A percentile compares a stretch with the other conserved stretches of the same genome.
Evolutionary conservation across 1,284 basidiomycete genomes (phyloP).

Genomic region (Apiotrichum brassicae): DNA sequence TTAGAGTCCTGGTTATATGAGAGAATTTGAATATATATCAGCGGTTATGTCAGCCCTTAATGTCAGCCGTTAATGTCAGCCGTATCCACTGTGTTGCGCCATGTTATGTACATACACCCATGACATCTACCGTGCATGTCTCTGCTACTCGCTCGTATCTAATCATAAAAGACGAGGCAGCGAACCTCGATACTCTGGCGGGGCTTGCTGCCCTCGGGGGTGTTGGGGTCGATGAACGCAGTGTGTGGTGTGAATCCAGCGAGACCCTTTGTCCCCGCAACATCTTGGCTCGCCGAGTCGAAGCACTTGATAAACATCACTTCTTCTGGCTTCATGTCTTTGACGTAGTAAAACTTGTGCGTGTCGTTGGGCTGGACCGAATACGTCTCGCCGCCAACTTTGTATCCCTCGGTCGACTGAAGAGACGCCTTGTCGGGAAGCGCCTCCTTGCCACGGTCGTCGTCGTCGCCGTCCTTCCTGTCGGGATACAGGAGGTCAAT

Average conservation of each 20-base stretch:
- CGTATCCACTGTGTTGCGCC: too few relatives aligned
- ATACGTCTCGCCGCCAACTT: slow-evolving; percentile 18
- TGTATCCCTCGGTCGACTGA: slow-evolving; percentile 7
- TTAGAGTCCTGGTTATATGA: too few relatives aligned
- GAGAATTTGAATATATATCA: too few relatives aligned
- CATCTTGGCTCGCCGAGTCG: slow-evolving; percentile 11
- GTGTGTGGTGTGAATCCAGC: slow-evolving; percentile 20
- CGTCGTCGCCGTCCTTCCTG: slow-evolving; percentile 9
- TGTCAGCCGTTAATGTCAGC: too few relatives aligned
- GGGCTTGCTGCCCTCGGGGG: slow-evolving; percentile 10
- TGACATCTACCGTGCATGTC: too few relatives aligned
- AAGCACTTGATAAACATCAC: slow-evolving; percentile 22
- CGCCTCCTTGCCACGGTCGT: slow-evolving; percentile 15
- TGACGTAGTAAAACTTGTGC: slow-evolving; percentile 18
- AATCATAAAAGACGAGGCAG: slow-evolving; percentile 19
- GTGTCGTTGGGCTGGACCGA: slow-evolving; percentile 9
- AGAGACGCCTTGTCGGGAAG: neutral
- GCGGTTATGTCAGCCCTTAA: too few relatives aligned
- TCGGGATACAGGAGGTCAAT: slow-evolving; percentile 16
- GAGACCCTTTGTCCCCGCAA: slow-evolving; percentile 2
- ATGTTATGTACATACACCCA: too few relatives aligned
- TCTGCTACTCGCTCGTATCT: too few relatives aligned
- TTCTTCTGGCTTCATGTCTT: slow-evolving; percentile 18
- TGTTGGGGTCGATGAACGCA: slow-evolving; percentile 16
- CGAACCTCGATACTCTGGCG: slow-evolving; percentile 20